Evolutionary conservation across 352 stramenopile species (phyloP).

Genomic region (Thalassiosira hispida): DNA sequence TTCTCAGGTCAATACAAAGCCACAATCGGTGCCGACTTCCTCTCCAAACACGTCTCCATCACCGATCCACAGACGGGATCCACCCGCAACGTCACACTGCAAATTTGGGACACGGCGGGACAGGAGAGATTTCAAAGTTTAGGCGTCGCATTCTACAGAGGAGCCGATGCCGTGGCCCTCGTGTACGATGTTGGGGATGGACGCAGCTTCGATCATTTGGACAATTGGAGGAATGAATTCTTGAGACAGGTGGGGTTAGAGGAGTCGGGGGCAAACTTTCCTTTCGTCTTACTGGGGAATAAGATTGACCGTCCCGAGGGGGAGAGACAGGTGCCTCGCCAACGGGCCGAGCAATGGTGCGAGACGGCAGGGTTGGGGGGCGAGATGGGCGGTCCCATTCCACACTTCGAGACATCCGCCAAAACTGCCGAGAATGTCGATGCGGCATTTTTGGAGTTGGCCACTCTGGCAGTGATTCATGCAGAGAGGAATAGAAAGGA

Average conservation of each 20-base stretch:
- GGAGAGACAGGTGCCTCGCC: slow-evolving; percentile 82
- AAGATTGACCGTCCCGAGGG: slow-evolving; percentile 91
- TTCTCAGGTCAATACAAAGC: slow-evolving; percentile 99
- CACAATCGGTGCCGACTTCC: slow-evolving; percentile 98
- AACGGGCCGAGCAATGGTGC: slow-evolving; percentile 94
- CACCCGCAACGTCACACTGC: slow-evolving; percentile 96
- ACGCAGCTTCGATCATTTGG: slow-evolving; percentile 97
- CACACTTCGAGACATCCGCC: slow-evolving; percentile 97
- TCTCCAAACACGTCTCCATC: slow-evolving; percentile 92
- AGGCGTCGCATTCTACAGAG: slow-evolving; percentile 97
- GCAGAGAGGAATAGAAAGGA: slow-evolving; percentile 51
- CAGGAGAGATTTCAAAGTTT: slow-evolving; percentile 99
- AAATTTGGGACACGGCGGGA: slow-evolving; percentile 99
- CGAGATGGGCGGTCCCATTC: slow-evolving; percentile 87
- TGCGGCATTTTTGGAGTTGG: slow-evolving; percentile 93
- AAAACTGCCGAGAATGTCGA: slow-evolving; percentile 97
- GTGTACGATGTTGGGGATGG: slow-evolving; percentile 99
- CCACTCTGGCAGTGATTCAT: slow-evolving; percentile 86
- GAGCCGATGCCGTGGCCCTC: slow-evolving; percentile 96
- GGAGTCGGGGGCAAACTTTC: slow-evolving; percentile 91
- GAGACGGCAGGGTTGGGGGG: slow-evolving; percentile 44
- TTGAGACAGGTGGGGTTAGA: slow-evolving; percentile 88
- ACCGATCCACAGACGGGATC: slow-evolving; percentile 83
- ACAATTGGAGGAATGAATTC: slow-evolving; percentile 98
- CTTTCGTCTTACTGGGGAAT: slow-evolving; percentile 98